Base-by-base conservation (phyloP, 805 yeast species). In the Ogataea kodamae region DNA sequence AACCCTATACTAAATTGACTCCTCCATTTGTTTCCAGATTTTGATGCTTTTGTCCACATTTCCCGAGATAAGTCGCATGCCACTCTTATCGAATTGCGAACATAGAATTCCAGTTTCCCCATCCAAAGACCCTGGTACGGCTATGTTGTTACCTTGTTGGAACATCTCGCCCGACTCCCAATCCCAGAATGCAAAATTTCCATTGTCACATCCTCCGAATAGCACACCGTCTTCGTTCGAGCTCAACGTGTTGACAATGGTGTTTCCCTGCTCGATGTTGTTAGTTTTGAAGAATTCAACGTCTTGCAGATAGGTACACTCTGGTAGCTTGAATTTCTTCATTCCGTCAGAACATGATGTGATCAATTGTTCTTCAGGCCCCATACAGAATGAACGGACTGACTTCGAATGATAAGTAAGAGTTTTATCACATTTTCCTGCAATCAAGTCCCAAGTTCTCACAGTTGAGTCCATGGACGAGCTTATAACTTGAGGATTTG, bases 31-130 rank as follows among this genome's bases (percentile, higher is more conserved):
- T 31, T 64, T 70, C 90, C 92, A 86, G 1, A 85, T 64, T 54
- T 81, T 84, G 23, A 86, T 74, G 54, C 84, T 78, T 54, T 89
- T 89, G 59, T 90, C 97, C n/a, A 85, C 78, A 49, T 85, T 95
- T 30, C 96, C 87, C 1, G 96, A 85, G 13, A 92, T 70, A 37
- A 92, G 61, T 28, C 96, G 70, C 47, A 78, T 59, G 0, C 97
- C 96, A 39, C 87, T 78, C 54, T 68, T 64, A 56, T 92, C 97
- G 55, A 87, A 87, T 2, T 76, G 54, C 23, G 88, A 74, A 7
- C 87, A 69, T 44, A 80, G 66, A 5, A 90, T 74, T 6, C 94
- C 81, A 17, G 65, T 61, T 46, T 80, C 88, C 30, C 85, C 68
- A 5, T 72, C 78, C 11, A 74, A 49, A 0, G 92, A 76, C 0